A percentile compares a stretch with the other conserved stretches of the same genome.
phyloP scores from a whole-genome alignment of 257 asterid species.

The Solanum verrucosum region DNA sequence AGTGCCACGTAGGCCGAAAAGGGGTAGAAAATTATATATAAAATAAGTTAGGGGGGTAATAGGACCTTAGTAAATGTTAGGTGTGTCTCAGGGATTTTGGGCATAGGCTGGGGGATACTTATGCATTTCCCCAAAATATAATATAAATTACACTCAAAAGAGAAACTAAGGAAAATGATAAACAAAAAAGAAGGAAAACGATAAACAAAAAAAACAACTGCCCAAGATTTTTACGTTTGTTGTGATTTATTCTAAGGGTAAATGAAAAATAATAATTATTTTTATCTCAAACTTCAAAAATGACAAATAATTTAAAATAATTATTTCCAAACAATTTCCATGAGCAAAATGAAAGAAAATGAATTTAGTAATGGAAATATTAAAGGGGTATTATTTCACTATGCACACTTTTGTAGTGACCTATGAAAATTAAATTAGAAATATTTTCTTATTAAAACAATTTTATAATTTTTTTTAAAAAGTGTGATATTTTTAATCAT shows the following conservation, averaged over 20 bases:
- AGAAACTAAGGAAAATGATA: not conserved
- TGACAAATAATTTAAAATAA: not conserved
- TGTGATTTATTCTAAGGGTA: not conserved
- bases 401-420: not conserved
- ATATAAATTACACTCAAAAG: not conserved
- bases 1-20: too few relatives aligned
- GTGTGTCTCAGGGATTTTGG: too few relatives aligned
- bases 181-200: not conserved
- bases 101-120: too few relatives aligned
- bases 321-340: not conserved
- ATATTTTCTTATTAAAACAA: too few relatives aligned
- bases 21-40: too few relatives aligned
- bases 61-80: too few relatives aligned
- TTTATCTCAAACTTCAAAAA: not conserved
- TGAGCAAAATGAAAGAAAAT: slow-evolving; percentile 13
- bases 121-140: too few relatives aligned
- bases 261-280: too few relatives aligned
- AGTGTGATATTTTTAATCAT: too few relatives aligned
- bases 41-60: too few relatives aligned
- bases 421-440: not conserved
- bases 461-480: too few relatives aligned
- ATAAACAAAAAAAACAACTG: not conserved
- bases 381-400: slow-evolving; percentile 40
- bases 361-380: slow-evolving; percentile 43
- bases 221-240: not conserved